Evolutionary conservation across 345 rosid genomes (phyloP).

Genomic region (Cardiospermum halicacabum): DNA sequence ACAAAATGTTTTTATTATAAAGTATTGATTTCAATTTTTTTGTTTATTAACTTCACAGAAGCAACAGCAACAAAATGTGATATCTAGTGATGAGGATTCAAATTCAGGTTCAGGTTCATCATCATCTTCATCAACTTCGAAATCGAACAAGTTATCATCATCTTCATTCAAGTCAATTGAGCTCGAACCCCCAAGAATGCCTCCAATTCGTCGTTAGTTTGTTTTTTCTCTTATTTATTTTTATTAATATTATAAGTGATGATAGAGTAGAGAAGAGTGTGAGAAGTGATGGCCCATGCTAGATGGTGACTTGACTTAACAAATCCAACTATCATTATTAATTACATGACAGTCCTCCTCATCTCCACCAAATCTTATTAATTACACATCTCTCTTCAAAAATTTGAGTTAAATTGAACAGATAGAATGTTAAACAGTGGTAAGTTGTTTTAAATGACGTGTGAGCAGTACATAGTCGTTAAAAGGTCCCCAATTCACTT

Average conservation of each 20-base stretch:
- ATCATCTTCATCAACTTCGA: constrained; percentile 50
- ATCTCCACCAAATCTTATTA: constrained; percentile 2
- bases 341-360: constrained; percentile 13
- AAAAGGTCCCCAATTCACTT: neutral
- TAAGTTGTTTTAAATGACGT: constrained; percentile 6
- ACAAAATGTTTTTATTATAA: no score
- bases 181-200: constrained; percentile 57
- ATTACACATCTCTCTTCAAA: neutral
- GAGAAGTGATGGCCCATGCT: constrained; percentile 12
- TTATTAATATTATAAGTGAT: neutral
- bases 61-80: constrained; percentile 51
- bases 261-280: no score
- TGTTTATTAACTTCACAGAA: constrained; percentile 18
- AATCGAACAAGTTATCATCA: constrained; percentile 35
- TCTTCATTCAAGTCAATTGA: constrained; percentile 46
- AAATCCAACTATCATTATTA: constrained; percentile 10
- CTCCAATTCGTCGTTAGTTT: constrained; percentile 75
- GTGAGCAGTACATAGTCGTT: neutral
- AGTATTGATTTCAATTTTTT: no score
- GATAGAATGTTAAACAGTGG: constrained; percentile 10
- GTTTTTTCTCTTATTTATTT: neutral
- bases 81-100: constrained; percentile 35
- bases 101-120: constrained; percentile 62
- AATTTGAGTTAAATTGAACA: neutral
- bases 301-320: constrained; percentile 31